These are phyloP conservation scores for Polysphondylium violaceum DNA, from an alignment of 78 protist genomes.

Conservation along the genomic window DNA sequence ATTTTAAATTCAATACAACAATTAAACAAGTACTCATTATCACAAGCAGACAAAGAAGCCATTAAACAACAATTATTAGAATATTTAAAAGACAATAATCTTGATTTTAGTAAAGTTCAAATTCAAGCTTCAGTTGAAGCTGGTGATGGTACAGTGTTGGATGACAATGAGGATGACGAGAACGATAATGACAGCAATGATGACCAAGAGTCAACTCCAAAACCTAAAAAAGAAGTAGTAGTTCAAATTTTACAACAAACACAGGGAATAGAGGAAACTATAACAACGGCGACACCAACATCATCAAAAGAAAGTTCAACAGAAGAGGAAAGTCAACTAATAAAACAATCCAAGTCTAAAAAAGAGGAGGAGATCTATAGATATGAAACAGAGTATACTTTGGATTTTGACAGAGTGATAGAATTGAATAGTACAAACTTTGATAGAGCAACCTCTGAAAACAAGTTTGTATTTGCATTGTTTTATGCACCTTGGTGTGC, in stretches of 20 bases:
- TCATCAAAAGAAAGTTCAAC: neutral
- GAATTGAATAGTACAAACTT: constrained; percentile 32
- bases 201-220: no score
- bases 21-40: neutral
- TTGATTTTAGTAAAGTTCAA: neutral
- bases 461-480: constrained; percentile 41
- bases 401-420: neutral
- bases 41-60: constrained; percentile 7
- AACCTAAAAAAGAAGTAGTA: neutral
- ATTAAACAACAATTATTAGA: neutral
- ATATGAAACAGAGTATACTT: neutral
- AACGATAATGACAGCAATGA: neutral
- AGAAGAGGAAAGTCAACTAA: neutral
- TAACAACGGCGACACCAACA: neutral
- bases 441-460: constrained; percentile 35
- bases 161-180: neutral
- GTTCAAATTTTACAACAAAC: constrained; percentile 1
- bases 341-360: neutral
- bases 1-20: neutral
- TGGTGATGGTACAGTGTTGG: no score
- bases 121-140: neutral
- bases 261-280: neutral
- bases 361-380: neutral
- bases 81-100: neutral
- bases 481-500: constrained; percentile 78